Evolutionary conservation across 805 yeast species (phyloP).

Genomic region (Hanseniaspora jakobsenii): DNA sequence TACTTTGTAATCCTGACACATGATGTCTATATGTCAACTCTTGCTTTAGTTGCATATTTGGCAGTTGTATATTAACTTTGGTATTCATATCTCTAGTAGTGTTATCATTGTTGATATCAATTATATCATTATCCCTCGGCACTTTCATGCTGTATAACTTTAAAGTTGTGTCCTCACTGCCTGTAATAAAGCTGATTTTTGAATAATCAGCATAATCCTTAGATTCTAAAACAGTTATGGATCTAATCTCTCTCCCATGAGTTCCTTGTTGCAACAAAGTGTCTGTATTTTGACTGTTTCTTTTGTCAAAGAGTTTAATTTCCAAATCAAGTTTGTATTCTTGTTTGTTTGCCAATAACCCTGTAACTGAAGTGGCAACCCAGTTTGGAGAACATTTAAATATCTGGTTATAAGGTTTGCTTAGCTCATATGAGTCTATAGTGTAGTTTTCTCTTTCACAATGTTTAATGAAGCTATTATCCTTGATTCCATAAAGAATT

Average conservation of each 20-base stretch:
- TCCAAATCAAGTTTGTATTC: too few species aligned
- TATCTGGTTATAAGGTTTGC: background rate
- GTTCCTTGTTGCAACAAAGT: conserved; percentile 44
- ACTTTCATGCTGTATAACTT: conserved; percentile 36
- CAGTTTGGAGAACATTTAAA: background rate
- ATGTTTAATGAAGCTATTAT: background rate
- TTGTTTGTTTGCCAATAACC: too few species aligned
- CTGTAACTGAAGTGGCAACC: too few species aligned
- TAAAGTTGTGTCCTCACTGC: conserved; percentile 80
- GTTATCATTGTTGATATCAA: background rate
- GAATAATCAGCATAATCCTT: too few species aligned
- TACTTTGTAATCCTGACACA: conserved; percentile 73
- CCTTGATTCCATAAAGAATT: background rate
- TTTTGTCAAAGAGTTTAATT: background rate
- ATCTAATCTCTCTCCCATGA: conserved; percentile 88
- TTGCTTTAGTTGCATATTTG: too few species aligned
- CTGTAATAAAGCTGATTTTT: conserved; percentile 46
- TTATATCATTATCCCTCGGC: conserved; percentile 4
- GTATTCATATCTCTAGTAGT: background rate
- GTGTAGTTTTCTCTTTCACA: background rate
- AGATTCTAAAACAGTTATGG: conserved; percentile 46
- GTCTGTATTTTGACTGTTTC: conserved; percentile 19
- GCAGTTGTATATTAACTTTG: too few species aligned
- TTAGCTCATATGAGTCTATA: background rate
- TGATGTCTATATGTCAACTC: conserved; percentile 64